A percentile compares a stretch with the other conserved stretches of the same genome.
Conservation (phyloP, 129 eudicot species). For the Rutidosis leptorrhynchoides region DNA sequence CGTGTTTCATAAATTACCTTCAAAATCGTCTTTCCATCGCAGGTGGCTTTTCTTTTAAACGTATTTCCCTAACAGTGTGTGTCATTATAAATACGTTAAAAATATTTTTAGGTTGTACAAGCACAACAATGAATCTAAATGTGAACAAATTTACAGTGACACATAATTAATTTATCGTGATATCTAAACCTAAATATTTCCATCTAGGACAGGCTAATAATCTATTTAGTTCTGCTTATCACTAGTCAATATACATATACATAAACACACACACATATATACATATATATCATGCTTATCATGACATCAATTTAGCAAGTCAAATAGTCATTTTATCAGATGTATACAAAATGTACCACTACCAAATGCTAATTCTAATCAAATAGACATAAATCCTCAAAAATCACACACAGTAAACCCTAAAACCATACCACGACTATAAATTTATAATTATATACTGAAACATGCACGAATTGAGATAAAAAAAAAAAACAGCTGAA, state of each 20-base stretch:
- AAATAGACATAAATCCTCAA: not conserved
- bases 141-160: too few relatives aligned
- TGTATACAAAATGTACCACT: not conserved
- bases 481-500: not conserved
- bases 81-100: too few relatives aligned
- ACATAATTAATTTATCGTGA: too few relatives aligned
- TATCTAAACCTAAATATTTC: not conserved
- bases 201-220: not conserved
- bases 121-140: too few relatives aligned
- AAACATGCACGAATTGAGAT: not conserved
- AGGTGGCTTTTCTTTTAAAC: too few relatives aligned
- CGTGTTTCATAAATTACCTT: too few relatives aligned
- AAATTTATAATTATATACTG: not conserved
- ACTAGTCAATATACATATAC: not conserved
- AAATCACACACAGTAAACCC: not conserved
- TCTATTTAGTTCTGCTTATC: constrained; percentile 1
- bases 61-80: too few relatives aligned
- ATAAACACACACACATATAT: not conserved
- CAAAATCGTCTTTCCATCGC: too few relatives aligned
- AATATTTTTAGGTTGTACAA: too few relatives aligned
- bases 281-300: not conserved
- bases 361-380: not conserved
- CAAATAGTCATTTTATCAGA: not conserved
- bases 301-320: not conserved
- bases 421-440: not conserved